phyloP scores from a whole-genome alignment of 75 land plant species.

The Larix kaempferi region DNA sequence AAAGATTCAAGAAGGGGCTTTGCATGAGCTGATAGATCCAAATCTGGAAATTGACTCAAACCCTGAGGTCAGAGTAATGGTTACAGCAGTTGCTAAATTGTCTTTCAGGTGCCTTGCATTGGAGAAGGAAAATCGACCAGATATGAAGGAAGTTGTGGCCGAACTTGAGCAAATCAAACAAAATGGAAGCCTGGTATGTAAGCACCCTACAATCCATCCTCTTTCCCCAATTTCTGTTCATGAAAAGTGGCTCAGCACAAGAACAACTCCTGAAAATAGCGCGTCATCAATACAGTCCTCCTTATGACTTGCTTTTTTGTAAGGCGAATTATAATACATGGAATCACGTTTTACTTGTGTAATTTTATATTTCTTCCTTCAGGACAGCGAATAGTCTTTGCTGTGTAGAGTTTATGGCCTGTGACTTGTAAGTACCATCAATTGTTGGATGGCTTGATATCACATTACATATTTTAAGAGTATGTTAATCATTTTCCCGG shows the following conservation, averaged over 20 bases:
- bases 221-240: background rate
- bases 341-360: no score
- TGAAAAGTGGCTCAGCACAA: background rate
- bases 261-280: no score
- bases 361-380: no score
- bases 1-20: slow-evolving; percentile 17
- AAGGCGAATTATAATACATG: no score
- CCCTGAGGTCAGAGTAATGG: slow-evolving; percentile 12
- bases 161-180: background rate
- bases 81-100: slow-evolving; percentile 26
- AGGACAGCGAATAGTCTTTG: no score
- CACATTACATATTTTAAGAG: no score
- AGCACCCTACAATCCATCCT: background rate
- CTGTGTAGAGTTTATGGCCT: no score
- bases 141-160: slow-evolving; percentile 28
- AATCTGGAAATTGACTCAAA: slow-evolving; percentile 13
- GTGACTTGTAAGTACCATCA: no score
- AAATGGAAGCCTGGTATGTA: background rate
- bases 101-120: slow-evolving; percentile 27
- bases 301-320: no score
- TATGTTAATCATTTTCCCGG: no score
- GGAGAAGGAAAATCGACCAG: slow-evolving; percentile 28
- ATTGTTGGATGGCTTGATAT: no score
- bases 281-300: no score
- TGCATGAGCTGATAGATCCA: slow-evolving; percentile 33